Percentiles rank a stretch among this genome's conserved stretches.
Conservation (phyloP, 345 rosid genomes). For the Carallia brachiata region DNA sequence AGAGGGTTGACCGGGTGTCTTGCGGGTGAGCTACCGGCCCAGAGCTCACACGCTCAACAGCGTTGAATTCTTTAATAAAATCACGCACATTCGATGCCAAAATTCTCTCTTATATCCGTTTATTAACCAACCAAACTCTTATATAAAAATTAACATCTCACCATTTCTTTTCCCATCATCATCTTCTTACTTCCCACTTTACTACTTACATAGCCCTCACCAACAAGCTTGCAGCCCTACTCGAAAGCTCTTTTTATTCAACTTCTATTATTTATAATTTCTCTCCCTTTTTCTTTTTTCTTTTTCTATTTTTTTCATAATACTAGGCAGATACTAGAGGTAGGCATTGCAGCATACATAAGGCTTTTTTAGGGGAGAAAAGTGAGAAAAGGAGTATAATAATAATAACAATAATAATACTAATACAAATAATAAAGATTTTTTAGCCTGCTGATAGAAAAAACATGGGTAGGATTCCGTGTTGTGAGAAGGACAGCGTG, state of each 20-base stretch:
- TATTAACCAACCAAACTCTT: neutral
- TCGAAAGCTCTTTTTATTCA: neutral
- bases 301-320: neutral
- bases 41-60: conserved; percentile 76
- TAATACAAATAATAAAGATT: conserved; percentile 6
- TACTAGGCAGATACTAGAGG: too few relatives aligned
- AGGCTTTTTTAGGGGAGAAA: too few relatives aligned
- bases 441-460: conserved; percentile 6
- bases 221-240: neutral
- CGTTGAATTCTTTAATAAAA: conserved; percentile 90
- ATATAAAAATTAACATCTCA: conserved; percentile 24
- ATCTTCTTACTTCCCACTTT: conserved; percentile 9
- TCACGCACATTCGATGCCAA: conserved; percentile 75
- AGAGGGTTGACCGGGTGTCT: conserved; percentile 67
- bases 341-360: too few relatives aligned
- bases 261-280: neutral
- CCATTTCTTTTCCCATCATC: conserved; percentile 27
- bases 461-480: conserved; percentile 85
- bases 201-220: neutral
- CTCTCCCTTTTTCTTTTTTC: neutral
- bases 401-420: too few relatives aligned
- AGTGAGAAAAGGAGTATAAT: too few relatives aligned
- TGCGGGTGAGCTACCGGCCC: conserved; percentile 93
- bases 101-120: neutral
- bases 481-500: conserved; percentile 92